Conservation (phyloP, 2,329 filamentous ascomycete genomes). For the Fusarium marasasianum region DNA sequence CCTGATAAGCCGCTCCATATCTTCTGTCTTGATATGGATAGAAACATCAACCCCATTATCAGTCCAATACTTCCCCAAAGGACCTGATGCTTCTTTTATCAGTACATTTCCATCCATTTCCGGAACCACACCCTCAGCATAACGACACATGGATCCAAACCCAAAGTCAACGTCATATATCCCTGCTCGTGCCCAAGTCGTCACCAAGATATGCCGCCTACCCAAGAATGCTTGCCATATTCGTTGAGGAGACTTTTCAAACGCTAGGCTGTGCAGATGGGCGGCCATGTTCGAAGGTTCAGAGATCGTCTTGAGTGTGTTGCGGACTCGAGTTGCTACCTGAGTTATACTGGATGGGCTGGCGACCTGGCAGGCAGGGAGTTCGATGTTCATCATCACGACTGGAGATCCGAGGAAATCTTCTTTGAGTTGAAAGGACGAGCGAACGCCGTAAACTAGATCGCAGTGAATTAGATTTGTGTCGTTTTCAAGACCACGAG, state of each 20-base stretch:
- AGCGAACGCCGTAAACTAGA: conserved; percentile 32
- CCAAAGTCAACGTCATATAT: conserved; percentile 43
- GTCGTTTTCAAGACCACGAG: conserved; percentile 17
- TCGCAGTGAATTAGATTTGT: conserved; percentile 30
- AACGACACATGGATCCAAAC: conserved; percentile 17
- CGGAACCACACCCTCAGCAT: conserved; percentile 36
- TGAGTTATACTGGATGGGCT: not conserved
- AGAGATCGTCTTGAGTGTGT: conserved; percentile 17
- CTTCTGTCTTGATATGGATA: conserved; percentile 21
- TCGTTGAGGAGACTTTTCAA: conserved; percentile 39
- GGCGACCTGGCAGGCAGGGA: conserved; percentile 9
- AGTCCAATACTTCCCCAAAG: conserved; percentile 23
- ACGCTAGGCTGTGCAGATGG: conserved; percentile 32
- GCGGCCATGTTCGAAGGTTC: conserved; percentile 8
- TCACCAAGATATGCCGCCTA: conserved; percentile 36
- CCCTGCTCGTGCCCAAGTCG: conserved; percentile 40
- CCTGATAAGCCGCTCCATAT: conserved; percentile 26
- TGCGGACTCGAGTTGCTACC: conserved; percentile 17
- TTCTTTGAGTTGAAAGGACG: conserved; percentile 11
- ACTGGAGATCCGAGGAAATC: conserved; percentile 37
- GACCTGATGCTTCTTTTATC: conserved; percentile 38
- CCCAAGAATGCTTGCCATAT: conserved; percentile 44
- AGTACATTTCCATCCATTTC: conserved; percentile 35
- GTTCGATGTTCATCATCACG: conserved; percentile 38
- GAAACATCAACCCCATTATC: conserved; percentile 38